Evolutionary conservation across 192 early-diverging fungal species (phyloP), one percentile per base, ranked within the genome.

Genomic region (Coemansia javaensis): DNA sequence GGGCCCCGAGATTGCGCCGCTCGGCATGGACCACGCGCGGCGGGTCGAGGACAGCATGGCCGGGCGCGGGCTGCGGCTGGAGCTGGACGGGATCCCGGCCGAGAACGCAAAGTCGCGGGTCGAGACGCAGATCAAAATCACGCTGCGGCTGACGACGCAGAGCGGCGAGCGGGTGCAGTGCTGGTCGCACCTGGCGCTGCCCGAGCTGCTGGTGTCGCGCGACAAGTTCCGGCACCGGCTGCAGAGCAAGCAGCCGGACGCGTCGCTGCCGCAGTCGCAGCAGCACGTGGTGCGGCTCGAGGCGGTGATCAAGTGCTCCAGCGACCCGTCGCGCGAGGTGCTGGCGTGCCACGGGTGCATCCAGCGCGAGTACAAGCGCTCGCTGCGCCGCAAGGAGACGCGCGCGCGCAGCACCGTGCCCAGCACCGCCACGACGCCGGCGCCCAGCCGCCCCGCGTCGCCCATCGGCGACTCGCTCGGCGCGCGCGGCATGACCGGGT

Each of bases 71-170:
- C 60, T 75, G 37, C 35, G 37, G 35, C 44, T 75, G 23, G 51
- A 50, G 34, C 49, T 75, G 18, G 71, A 75, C 20, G 71, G 71
- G 14, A 66, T 75, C n/a, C 51, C 71, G 22, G 43, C 35, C 24
- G 71, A 75, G 28, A 75, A 75, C 22, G 87, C 87, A 23, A 90
- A 91, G 62, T 93, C 90, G 10, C 75, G 93, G 6, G 93, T 95
- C 31, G 92, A 97, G 72, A 97, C 94, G 16, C 94, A 94, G 70
- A 92, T 93, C 58, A 93, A 91, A 48, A 75, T 95, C 20, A 90
- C 88, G 24, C 62, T 97, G 55, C 88, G 91, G 53, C 76, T 97
- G 21, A 78, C 85, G 1, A 85, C 80, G 12, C 62, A 72, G 34
- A 51, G 75, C 42, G 87, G 86, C 50, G 84, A 85, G 47, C 85